These are phyloP conservation scores for Lentinus polychrous DNA, from an alignment of 1,284 basidiomycete genomes.

Conservation along the genomic window DNA sequence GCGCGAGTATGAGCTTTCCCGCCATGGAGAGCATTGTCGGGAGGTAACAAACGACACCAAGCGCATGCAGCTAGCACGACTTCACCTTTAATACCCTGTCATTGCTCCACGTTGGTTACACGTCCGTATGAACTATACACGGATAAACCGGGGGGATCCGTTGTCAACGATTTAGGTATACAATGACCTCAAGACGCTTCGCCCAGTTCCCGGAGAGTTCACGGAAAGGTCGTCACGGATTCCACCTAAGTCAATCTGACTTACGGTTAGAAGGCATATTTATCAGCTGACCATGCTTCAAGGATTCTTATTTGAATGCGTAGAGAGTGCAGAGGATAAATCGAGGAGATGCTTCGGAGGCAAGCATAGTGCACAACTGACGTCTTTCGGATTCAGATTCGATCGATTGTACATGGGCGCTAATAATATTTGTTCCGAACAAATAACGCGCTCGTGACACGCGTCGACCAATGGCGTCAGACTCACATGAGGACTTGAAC, in stretches of 20 bases:
- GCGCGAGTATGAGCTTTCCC: neutral
- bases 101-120: slow-evolving; percentile 8
- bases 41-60: no score
- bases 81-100: neutral
- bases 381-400: no score
- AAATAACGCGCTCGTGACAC: slow-evolving; percentile 24
- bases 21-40: slow-evolving; percentile 5
- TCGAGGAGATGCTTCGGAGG: slow-evolving; percentile 23
- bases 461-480: slow-evolving; percentile 4
- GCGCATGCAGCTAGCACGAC: no score
- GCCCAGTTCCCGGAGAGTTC: neutral
- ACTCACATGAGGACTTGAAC: neutral
- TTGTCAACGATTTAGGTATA: neutral
- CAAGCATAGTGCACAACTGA: no score
- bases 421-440: slow-evolving; percentile 12
- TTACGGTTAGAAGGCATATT: neutral
- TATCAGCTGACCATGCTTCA: neutral
- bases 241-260: no score
- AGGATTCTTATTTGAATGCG: neutral
- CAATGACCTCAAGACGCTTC: no score
- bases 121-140: neutral
- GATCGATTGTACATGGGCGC: no score
- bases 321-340: slow-evolving; percentile 17
- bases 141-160: slow-evolving; percentile 8
- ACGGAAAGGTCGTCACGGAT: neutral